phyloP scores from a whole-genome alignment of 257 asterid genomes.

The Nicotiana sylvestris region DNA sequence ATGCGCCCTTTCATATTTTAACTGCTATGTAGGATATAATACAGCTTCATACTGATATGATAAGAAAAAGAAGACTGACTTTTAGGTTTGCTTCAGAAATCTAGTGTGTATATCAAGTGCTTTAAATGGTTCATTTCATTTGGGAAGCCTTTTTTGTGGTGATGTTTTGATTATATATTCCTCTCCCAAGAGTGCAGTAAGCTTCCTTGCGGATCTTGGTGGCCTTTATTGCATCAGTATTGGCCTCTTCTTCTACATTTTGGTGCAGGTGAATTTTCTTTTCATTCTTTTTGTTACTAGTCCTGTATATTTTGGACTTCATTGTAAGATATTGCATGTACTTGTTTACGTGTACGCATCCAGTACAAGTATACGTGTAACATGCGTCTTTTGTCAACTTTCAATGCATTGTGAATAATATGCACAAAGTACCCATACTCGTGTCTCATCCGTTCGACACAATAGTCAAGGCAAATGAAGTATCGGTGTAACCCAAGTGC shows the following conservation, averaged over 20 bases:
- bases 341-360: not conserved
- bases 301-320: not conserved
- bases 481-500: not conserved
- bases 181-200: conserved; percentile 79
- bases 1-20: not conserved
- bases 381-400: not conserved
- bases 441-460: not conserved
- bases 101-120: not conserved
- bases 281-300: conserved; percentile 17
- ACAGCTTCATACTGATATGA: not conserved
- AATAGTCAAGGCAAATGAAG: not conserved
- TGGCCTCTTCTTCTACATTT: conserved; percentile 71
- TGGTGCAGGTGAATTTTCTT: conserved; percentile 74
- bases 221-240: conserved; percentile 92
- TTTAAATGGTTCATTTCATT: conserved; percentile 2
- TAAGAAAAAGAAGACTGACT: not conserved
- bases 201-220: conserved; percentile 97
- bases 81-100: not conserved
- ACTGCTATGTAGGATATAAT: not conserved
- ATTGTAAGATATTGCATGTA: not conserved
- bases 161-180: conserved; percentile 28
- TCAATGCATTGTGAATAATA: not conserved
- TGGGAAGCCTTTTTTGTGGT: conserved; percentile 6
- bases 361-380: not conserved
- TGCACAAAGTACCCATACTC: not conserved